Evolutionary conservation across 352 stramenopile genomes (phyloP), one percentile per base, ranked within the genome.

Genomic region (Phytophthora hibernalis): DNA sequence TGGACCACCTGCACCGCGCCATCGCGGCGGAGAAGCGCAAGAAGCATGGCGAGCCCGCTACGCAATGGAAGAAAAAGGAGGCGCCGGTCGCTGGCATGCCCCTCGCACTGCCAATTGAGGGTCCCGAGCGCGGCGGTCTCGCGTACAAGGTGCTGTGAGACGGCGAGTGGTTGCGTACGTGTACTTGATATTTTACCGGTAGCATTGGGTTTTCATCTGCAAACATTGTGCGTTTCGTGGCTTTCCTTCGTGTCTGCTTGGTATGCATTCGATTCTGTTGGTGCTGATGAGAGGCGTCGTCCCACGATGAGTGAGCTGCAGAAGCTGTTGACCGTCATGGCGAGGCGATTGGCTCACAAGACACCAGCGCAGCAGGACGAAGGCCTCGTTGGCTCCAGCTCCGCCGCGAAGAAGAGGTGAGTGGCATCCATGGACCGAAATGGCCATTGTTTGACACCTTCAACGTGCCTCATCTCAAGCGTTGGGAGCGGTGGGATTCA

Each of bases 1-100:
- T 91, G 18, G 57, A 76, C 13, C 80, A 87, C 13, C 56, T 95
- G 38, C 79, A 87, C 30, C 77, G 73, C 21, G 82, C 79, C 1
- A 83, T 91, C 18, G 58, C 70, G 0, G 74, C 74, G n/a, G 78
- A 85, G 44, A 83, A 82, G 63, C 59, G 65, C 15, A 83, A 80
- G 48, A 79, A 76, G 18, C 60, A 74, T 18, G 55, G 56, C 21
- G 45, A 24, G 3, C 59, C 64, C 22, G 47, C 42, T 28, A 18
- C 21, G 0, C 54, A 60, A n/a, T 50, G 55, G 55, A 31, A 30
- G 20, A 58, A 47, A 47, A 26, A 49, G 16, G 30, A 51, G 13
- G 20, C 20, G 1, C 33, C 54, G 2, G 52, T 65, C 22, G 16
- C 16, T 2, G 60, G 33, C 22, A 44, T 24, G 26, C 68, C 64